Percentiles rank a stretch among this genome's conserved stretches.
phyloP scores from a whole-genome alignment of 1,284 basidiomycete species.

The Taiwanofungus camphoratus region DNA sequence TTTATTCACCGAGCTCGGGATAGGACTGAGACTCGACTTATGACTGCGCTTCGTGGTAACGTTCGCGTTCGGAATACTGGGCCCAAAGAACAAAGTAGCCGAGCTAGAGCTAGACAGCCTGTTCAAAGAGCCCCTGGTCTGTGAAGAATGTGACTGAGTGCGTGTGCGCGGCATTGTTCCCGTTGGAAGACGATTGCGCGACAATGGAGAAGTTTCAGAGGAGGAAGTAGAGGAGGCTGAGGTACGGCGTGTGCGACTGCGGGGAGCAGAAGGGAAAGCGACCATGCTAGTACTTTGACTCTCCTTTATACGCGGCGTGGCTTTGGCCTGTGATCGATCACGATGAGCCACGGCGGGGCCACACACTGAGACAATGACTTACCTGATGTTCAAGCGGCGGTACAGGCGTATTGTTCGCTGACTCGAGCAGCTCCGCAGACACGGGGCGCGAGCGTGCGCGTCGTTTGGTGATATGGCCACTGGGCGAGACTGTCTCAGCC shows the following conservation, averaged over 20 bases:
- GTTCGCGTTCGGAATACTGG: conserved; percentile 38
- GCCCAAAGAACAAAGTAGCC: conserved; percentile 70
- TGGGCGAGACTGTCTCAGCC: conserved; percentile 63
- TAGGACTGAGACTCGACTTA: conserved; percentile 14
- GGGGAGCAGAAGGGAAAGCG: conserved; percentile 23
- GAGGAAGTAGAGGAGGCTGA: conserved; percentile 23
- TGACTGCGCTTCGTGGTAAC: conserved; percentile 13
- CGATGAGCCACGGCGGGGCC: conserved; percentile 11
- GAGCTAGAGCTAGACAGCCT: conserved; percentile 42
- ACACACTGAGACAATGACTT: conserved; percentile 15
- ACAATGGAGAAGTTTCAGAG: conserved; percentile 24
- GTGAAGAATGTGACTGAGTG: conserved; percentile 22
- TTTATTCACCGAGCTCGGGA: conserved; percentile 1
- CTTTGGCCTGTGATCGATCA: conserved; percentile 9
- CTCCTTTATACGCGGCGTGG: conserved; percentile 19
- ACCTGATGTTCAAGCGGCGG: conserved; percentile 25
- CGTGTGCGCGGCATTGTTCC: conserved; percentile 22
- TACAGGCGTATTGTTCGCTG: conserved; percentile 35
- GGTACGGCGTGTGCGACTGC: conserved; percentile 21
- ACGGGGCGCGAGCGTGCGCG: conserved; percentile 63
- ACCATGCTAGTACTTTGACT: conserved; percentile 19
- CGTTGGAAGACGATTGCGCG: conserved; percentile 19
- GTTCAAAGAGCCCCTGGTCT: conserved; percentile 18
- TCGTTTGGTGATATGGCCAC: conserved; percentile 66
- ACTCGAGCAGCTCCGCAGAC: conserved; percentile 57